Evolutionary conservation across 352 stramenopile genomes (phyloP), one percentile per base, ranked within the genome.

Genomic region (Phytophthora meadii): DNA sequence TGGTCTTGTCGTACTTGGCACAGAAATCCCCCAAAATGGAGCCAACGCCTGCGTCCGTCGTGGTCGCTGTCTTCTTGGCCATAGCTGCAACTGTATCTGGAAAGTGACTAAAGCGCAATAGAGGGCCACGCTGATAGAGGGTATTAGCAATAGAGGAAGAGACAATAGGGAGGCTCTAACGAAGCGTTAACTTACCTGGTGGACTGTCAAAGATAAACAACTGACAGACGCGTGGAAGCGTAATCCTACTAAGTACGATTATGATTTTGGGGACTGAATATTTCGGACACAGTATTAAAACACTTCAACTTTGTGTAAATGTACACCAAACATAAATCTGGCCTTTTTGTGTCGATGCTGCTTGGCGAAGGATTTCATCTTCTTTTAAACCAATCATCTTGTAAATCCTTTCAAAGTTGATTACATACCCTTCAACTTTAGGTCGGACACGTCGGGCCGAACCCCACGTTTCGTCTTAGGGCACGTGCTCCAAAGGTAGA

Each of bases 1-100:
- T 94, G 25, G 81, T 88, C 81, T 95, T 90, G 68, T 82, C 75
- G 72, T 95, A 95, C 64, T 92, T 84, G 56, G 74, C 47, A 39
- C 74, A 61, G 39, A 95, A 89, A 59, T 94, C 85, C 34, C 70
- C 48, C 34, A 90, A 57, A 65, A 93, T 93, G 41, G 69, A 79
- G 56, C 70, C 47, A 46, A 85, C 71, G 60, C 67, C 77, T 40
- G 46, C 50, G 36, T 68, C 40, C 24, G 65, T 65, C 56, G 73
- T 81, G 56, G 70, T 62, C 39, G 70, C 40, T 8, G 63, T 61
- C 41, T 64, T 76, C 50, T 78, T 84, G 44, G 54, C 55, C 66
- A 77, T 82, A 40, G 24, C 42, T 64, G 30, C 32, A 17, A 55
- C 27, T 51, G 25, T 50, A 4, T 51, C 37, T 42, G 37, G 14